Base-by-base conservation (phyloP, 1,139 yeast species). In the Blastobotrys persicus region DNA sequence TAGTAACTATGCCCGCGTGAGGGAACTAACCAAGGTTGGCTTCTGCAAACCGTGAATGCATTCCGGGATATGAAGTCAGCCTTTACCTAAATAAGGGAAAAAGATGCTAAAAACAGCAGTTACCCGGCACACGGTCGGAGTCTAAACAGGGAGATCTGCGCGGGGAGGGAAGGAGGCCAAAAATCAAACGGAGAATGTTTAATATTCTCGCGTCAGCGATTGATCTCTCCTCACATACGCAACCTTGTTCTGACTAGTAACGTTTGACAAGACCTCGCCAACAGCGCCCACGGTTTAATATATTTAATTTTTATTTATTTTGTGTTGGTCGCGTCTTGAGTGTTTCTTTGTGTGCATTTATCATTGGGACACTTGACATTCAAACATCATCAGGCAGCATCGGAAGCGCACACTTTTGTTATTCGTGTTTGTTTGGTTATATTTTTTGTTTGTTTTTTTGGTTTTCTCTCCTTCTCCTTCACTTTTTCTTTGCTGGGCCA, bases 161-260 rank as follows among this genome's bases (percentile, higher is more conserved):
- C 9, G 9, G 28, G 28, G 28, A 23, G 9, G 28, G 9, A 23
- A 23, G 28, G 28, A 23, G 28, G 28, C 18, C 9, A 34, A 16
- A 34, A 34, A 12, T 13, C 11, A 16, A 34, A 14, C 38, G 17
- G 19, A 14, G 38, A 34, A 34, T 18, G 19, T 34, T 34, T n/a
- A 31, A 31, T 31, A 13, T 13, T 16, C 16, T 31, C 34, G 16
- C 16, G 9, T 31, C 38, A 12, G 35, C n/a, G 13, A 14, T 18
- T 18, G 18, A 16, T 18, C 3, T 12, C 38, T 4, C 20, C 40
- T 42, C 40, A 32, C 46, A 43, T 11, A 23, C 34, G 20, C 46
- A 17, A 40, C 40, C 34, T 32, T 14, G 14, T 20, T 43, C 39
- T 40, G 17, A 20, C 9, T 23, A 9, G 28, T 9, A 9, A 5